Base-by-base conservation (phyloP, 768 basidiomycete genomes). In the Trametes maxima region DNA sequence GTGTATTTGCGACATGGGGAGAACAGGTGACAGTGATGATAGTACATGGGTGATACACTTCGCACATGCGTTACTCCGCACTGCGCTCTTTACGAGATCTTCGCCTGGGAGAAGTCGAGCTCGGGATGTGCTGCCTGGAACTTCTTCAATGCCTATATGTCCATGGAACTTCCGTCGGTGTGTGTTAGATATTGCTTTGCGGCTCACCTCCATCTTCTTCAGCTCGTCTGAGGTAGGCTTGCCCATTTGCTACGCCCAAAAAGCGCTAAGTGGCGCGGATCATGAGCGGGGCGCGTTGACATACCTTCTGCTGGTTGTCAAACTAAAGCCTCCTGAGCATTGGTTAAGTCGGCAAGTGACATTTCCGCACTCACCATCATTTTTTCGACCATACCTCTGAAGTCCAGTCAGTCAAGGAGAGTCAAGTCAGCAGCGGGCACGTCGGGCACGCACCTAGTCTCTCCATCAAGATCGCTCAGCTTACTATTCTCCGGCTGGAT, bases 321-420 rank as follows among this genome's bases (percentile, higher is more conserved):
- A 89, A 91, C 89, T 90, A 65, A 2, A 48, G 36, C 16, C 24
- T 3, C 21, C 36, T n/a, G 14, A 43, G 42, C 35, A 40, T 37
- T 28, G 7, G 51, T 16, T 46, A 24, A 14, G 14, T 24, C 50
- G 35, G 24, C 37, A 60, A 39, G 33, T 47, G 7, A 60, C 63
- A 50, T 13, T 17, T 13, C 1, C 19, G 47, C 24, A 74, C 89
- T 67, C 77, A 96, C 96, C 96, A 99, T 98, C 97, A 99, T 99
- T 80, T 99, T 99, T 76, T 99, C 97, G 3, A 99, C 97, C 92
- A 99, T 91, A 2, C 92, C 94, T 66, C 97, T 92, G 69, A 39
- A 66, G 49, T 40, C 21, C 51, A 43, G 16, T 46, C 8, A 28
- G 37, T 39, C 28, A 19, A 16, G 19, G 3, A 21, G 19, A 25